These are phyloP conservation scores for Psilocybe cyanescens DNA, from an alignment of 768 basidiomycete species.

Conservation along the genomic window DNA sequence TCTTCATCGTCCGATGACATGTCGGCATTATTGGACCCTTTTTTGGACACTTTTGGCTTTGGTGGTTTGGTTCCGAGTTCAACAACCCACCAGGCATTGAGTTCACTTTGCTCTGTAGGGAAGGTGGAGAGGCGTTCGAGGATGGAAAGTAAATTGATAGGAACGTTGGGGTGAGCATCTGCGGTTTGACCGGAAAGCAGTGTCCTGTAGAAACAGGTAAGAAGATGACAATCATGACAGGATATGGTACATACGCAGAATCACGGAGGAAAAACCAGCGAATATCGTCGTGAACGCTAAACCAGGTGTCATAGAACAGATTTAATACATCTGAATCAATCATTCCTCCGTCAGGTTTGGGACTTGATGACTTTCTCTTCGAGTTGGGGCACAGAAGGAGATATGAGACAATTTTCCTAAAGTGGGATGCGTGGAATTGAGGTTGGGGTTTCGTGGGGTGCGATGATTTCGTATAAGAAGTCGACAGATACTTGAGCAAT, in stretches of 20 bases:
- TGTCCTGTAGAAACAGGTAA: slow-evolving; percentile 24
- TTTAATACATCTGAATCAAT: slow-evolving; percentile 65
- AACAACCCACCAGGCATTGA: slow-evolving; percentile 81
- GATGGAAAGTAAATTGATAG: slow-evolving; percentile 57
- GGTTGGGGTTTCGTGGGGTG: slow-evolving; percentile 44
- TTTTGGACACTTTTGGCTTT: slow-evolving; percentile 47
- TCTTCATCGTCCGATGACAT: slow-evolving; percentile 38
- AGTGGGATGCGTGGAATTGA: slow-evolving; percentile 70
- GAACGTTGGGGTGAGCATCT: slow-evolving; percentile 40
- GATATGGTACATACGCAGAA: slow-evolving; percentile 54
- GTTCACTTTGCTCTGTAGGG: slow-evolving; percentile 68
- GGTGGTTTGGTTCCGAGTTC: slow-evolving; percentile 65
- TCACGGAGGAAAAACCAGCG: slow-evolving; percentile 91
- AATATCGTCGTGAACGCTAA: slow-evolving; percentile 80
- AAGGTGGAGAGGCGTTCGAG: slow-evolving; percentile 74
- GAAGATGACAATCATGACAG: neutral
- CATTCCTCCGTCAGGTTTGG: slow-evolving; percentile 31
- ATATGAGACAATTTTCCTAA: slow-evolving; percentile 63
- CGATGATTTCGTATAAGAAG: slow-evolving; percentile 50
- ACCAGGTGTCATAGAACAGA: slow-evolving; percentile 71
- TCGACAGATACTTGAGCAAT: slow-evolving; percentile 78
- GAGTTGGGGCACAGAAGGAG: slow-evolving; percentile 68
- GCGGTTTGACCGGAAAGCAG: slow-evolving; percentile 32
- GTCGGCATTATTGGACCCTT: slow-evolving; percentile 30
- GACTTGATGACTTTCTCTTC: slow-evolving; percentile 26